Conservation (phyloP, 495 filamentous ascomycete genomes). For the Neurospora terricola region DNA sequence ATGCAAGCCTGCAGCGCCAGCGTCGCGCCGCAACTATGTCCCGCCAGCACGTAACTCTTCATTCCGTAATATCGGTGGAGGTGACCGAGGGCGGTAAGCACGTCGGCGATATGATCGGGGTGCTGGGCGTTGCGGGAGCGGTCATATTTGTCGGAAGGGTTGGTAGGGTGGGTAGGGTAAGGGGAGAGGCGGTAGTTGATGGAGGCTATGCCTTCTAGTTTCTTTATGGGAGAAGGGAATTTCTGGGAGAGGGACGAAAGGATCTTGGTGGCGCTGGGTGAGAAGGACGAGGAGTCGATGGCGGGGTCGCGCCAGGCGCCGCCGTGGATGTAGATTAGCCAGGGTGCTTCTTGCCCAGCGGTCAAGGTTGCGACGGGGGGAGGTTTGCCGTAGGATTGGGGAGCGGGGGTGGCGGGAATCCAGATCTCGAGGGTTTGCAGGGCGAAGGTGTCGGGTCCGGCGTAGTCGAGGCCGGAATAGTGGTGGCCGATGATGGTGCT, state of each 20-base stretch:
- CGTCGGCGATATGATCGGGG: conserved; percentile 66
- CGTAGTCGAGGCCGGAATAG: conserved; percentile 9
- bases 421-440: conserved; percentile 20
- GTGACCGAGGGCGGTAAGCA: conserved; percentile 49
- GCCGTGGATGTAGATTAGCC: conserved; percentile 67
- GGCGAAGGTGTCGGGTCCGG: neutral
- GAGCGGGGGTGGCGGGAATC: neutral
- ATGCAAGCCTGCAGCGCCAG: conserved; percentile 61
- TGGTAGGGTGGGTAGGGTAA: conserved; percentile 51
- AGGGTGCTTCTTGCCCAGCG: neutral
- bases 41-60: conserved; percentile 52
- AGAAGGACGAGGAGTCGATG: conserved; percentile 40
- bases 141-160: conserved; percentile 21
- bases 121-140: conserved; percentile 41
- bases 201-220: conserved; percentile 55
- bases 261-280: conserved; percentile 7
- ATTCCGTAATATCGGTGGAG: conserved; percentile 39
- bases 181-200: conserved; percentile 75
- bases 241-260: neutral
- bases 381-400: neutral
- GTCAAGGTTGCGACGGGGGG: neutral
- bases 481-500: conserved; percentile 10
- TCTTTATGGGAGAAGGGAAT: too few species aligned
- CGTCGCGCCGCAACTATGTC: conserved; percentile 69
- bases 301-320: conserved; percentile 80